A percentile compares a stretch with the other conserved stretches of the same genome.
Evolutionary conservation across 805 yeast species (phyloP).

Genomic region (Ogataea pilisensis): DNA sequence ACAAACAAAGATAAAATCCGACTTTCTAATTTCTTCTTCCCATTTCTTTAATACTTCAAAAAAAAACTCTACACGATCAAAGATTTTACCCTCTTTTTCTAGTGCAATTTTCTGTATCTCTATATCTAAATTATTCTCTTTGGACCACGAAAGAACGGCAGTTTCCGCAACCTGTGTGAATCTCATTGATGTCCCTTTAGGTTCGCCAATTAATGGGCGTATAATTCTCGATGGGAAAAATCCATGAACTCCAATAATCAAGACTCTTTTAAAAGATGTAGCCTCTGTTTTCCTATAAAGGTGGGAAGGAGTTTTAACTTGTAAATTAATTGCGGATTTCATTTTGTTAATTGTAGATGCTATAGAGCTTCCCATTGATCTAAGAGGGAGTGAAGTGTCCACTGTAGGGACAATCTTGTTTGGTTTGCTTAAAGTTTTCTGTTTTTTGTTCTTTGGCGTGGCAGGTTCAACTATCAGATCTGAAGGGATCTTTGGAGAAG

Average conservation of each 20-base stretch:
- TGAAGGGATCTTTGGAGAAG: slow-evolving; percentile 8
- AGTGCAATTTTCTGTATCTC: slow-evolving; percentile 86
- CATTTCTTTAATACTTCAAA: slow-evolving; percentile 68
- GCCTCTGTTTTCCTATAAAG: slow-evolving; percentile 21
- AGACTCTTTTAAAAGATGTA: slow-evolving; percentile 45
- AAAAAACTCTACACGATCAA: slow-evolving; percentile 80
- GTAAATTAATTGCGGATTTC: slow-evolving; percentile 17
- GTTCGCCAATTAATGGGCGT: slow-evolving; percentile 86
- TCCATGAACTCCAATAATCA: slow-evolving; percentile 93
- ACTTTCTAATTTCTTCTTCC: slow-evolving; percentile 40
- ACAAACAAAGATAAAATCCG: slow-evolving; percentile 88
- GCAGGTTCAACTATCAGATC: neutral
- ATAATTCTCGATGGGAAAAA: slow-evolving; percentile 87
- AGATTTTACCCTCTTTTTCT: slow-evolving; percentile 89
- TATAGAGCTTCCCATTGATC: slow-evolving; percentile 9
- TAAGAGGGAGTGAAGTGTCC: slow-evolving; percentile 25
- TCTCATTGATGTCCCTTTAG: slow-evolving; percentile 90
- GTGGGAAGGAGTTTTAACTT: slow-evolving; percentile 10
- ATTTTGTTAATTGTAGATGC: slow-evolving; percentile 11
- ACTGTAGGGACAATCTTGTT: slow-evolving; percentile 29
- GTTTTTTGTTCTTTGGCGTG: slow-evolving; percentile 10
- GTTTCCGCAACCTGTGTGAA: slow-evolving; percentile 89
- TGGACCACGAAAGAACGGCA: slow-evolving; percentile 67
- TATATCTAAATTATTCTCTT: slow-evolving; percentile 37
- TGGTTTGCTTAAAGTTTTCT: slow-evolving; percentile 7